Conservation (phyloP, 768 basidiomycete genomes). For the Vishniacozyma victoriae region DNA sequence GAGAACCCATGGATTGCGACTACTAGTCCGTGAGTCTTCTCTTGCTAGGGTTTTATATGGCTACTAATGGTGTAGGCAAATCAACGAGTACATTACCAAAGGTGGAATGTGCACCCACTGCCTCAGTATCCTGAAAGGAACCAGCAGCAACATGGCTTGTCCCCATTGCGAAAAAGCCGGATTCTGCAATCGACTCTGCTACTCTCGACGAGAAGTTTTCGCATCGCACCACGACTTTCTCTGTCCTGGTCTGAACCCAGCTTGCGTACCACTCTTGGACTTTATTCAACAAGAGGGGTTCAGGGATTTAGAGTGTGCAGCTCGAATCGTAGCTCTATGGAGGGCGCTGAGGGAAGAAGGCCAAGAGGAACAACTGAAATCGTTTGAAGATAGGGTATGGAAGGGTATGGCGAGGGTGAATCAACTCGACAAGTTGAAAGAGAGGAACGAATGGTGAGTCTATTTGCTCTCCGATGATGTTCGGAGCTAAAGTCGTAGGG, state of each 20-base stretch:
- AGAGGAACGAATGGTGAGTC: constrained; percentile 40
- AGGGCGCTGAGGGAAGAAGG: constrained; percentile 56
- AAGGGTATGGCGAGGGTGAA: constrained; percentile 65
- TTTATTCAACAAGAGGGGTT: constrained; percentile 61
- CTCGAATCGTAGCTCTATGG: constrained; percentile 61
- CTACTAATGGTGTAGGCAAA: constrained; percentile 59
- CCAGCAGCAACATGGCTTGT: constrained; percentile 53
- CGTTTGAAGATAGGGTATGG: constrained; percentile 50
- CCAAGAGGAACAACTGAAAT: constrained; percentile 51
- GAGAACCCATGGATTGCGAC: constrained; percentile 52
- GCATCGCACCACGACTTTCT: constrained; percentile 61
- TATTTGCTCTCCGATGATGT: neutral
- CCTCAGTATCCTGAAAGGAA: constrained; percentile 58
- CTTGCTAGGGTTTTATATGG: neutral
- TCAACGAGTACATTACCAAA: constrained; percentile 61
- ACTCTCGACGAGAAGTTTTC: constrained; percentile 53
- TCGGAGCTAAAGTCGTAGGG: no score
- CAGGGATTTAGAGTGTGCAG: constrained; percentile 70
- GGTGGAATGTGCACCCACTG: constrained; percentile 67
- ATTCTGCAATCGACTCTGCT: constrained; percentile 77
- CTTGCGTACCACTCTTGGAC: constrained; percentile 56
- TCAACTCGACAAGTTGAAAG: constrained; percentile 58
- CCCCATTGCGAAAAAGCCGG: constrained; percentile 54
- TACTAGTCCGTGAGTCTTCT: constrained; percentile 27
- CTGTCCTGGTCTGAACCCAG: constrained; percentile 70